Percentiles rank a stretch among this genome's conserved stretches.
Evolutionary conservation across 805 yeast species (phyloP).

Genomic region (Lipomyces chichibuensis): DNA sequence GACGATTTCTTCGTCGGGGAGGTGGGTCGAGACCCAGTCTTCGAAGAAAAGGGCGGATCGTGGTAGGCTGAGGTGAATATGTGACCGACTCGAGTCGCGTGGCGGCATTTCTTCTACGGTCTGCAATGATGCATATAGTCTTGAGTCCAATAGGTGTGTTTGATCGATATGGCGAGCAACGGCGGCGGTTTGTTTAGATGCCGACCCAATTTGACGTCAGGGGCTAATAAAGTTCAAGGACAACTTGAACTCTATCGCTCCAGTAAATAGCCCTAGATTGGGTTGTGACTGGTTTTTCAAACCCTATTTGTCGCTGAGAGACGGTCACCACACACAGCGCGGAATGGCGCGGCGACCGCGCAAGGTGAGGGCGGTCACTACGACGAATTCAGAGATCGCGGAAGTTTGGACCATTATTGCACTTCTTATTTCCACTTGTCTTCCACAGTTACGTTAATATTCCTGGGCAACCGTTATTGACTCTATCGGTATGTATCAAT

Average conservation of each 20-base stretch:
- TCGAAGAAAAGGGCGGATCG: constrained; percentile 31
- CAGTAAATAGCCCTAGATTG: not conserved
- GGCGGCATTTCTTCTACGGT: constrained; percentile 3
- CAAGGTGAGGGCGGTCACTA: not conserved
- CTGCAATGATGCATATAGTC: not conserved
- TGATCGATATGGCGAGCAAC: not conserved
- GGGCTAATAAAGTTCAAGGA: not conserved
- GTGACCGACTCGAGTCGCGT: constrained; percentile 36
- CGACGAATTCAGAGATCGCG: not conserved
- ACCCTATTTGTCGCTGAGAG: too few relatives aligned
- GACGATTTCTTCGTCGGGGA: constrained; percentile 33
- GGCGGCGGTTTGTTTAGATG: not conserved
- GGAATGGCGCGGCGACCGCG: not conserved
- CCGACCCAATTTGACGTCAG: not conserved
- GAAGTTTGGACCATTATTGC: too few relatives aligned
- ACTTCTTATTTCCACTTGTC: not conserved
- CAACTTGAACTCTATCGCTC: not conserved
- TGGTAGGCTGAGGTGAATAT: constrained; percentile 33
- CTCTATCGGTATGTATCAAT: not conserved
- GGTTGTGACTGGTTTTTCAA: not conserved
- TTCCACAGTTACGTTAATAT: not conserved
- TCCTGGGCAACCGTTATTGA: not conserved
- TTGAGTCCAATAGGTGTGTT: too few relatives aligned
- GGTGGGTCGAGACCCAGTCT: constrained; percentile 32
- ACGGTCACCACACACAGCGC: too few relatives aligned